Base-by-base conservation (phyloP, 148 eudicot species). In the Rhododendron kiyosumense region DNA sequence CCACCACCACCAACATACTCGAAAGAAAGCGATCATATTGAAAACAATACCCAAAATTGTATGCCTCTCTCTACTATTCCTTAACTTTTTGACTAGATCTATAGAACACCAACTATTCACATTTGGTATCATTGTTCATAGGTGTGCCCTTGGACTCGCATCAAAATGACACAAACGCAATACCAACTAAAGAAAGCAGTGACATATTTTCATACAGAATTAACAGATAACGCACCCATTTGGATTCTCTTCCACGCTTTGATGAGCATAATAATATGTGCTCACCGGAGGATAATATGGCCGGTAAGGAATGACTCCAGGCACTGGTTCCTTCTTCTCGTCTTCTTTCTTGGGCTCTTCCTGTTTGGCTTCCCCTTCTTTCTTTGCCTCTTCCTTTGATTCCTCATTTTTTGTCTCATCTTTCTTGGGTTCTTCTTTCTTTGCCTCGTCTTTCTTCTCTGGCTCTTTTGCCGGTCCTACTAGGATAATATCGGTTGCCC, bases 391-490 rank as follows among this genome's bases (percentile, higher is more conserved):
- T 49, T 87, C 85, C 78, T 89, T 86, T 1, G 84, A 43, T 26
- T 87, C 89, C 22, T 85, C 90, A 46, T 88, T 84, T 51, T 88
- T 88, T 0, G 80, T 46, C 51, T 87, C 89, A 22, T 89, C 90
- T 59, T 87, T 87, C 75, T 89, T 89, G n/a, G 87, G 63, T 81
- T 88, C 92, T 85, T 87, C 91, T 34, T 89, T 88, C 85, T 89
- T 90, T 12, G 86, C 83, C 85, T 89, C 92, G 51, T 86, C 88
- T 76, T 86, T 86, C 86, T 89, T 89, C 83, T 90, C 88, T 2
- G 91, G 91, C 86, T 91, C 94, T 67, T 91, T 88, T 34, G 91
- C 93, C 4, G 93, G 94, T 13, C 93, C 94, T 14, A 93, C 93
- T 3, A 88, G 82, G 59, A 91, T 46, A 20, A 93, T 88, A n/a